Conservation (phyloP, 2,329 filamentous ascomycete species). For the Clonostachys rosea region DNA sequence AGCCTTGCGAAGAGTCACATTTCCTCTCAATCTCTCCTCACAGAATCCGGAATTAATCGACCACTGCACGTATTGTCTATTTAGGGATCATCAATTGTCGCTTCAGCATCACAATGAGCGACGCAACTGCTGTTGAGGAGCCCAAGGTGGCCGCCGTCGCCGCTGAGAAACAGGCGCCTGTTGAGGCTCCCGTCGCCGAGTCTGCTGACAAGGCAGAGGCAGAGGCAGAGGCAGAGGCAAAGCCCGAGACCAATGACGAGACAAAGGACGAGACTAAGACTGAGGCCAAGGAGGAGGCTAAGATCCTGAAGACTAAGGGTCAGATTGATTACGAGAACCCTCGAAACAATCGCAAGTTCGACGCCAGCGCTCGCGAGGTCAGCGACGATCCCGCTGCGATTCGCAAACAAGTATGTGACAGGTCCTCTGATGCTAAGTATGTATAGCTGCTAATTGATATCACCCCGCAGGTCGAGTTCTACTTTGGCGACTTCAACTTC, state of each 20-base stretch:
- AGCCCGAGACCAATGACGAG: slow-evolving; percentile 14
- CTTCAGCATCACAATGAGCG: no score
- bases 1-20: no score
- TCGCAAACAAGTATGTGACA: slow-evolving; percentile 65
- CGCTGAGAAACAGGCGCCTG: slow-evolving; percentile 6
- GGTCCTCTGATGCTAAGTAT: neutral
- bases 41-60: no score
- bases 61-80: no score
- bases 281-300: slow-evolving; percentile 12
- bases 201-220: slow-evolving; percentile 13
- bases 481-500: slow-evolving; percentile 90
- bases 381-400: slow-evolving; percentile 77
- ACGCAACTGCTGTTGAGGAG: neutral
- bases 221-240: slow-evolving; percentile 12
- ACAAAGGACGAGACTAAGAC: slow-evolving; percentile 13
- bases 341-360: slow-evolving; percentile 63
- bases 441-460: neutral
- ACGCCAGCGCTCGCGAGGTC: slow-evolving; percentile 62
- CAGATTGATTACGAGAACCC: slow-evolving; percentile 29
- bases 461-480: slow-evolving; percentile 75
- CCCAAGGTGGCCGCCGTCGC: neutral
- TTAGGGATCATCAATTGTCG: no score
- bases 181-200: slow-evolving; percentile 15
- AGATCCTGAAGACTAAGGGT: slow-evolving; percentile 40
- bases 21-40: no score